Conservation (phyloP, 2,329 filamentous ascomycete genomes). For the Ophiostoma quercus region DNA sequence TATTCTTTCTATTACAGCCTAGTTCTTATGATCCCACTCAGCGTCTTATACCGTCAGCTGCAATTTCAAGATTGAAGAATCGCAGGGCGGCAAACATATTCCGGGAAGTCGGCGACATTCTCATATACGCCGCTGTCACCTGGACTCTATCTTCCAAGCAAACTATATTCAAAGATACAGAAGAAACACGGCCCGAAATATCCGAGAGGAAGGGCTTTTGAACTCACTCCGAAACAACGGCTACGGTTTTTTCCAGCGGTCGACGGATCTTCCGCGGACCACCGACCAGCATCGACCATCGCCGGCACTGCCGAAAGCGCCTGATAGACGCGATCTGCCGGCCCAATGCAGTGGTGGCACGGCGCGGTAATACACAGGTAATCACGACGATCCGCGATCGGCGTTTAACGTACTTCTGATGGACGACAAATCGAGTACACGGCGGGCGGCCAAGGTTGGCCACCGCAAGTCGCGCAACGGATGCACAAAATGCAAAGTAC, state of each 20-base stretch:
- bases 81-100: not conserved
- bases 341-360: not conserved
- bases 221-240: not conserved
- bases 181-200: not conserved
- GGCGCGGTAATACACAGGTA: not conserved
- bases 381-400: not conserved
- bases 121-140: not conserved
- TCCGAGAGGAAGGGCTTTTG: not conserved
- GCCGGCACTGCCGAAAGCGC: not conserved
- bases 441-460: slow-evolving; percentile 29
- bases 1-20: not conserved
- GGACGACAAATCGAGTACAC: not conserved
- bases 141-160: not conserved
- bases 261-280: not conserved
- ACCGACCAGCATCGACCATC: not conserved
- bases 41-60: not conserved
- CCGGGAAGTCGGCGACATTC: not conserved
- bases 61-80: not conserved
- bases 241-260: not conserved
- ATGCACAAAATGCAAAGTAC: slow-evolving; percentile 32
- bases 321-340: not conserved
- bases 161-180: not conserved
- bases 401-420: not conserved
- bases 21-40: not conserved
- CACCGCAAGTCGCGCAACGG: slow-evolving; percentile 35